Percentiles rank a stretch among this genome's conserved stretches.
Evolutionary conservation across 805 yeast genomes (phyloP).

Genomic region (Ogataea dorogensis): DNA sequence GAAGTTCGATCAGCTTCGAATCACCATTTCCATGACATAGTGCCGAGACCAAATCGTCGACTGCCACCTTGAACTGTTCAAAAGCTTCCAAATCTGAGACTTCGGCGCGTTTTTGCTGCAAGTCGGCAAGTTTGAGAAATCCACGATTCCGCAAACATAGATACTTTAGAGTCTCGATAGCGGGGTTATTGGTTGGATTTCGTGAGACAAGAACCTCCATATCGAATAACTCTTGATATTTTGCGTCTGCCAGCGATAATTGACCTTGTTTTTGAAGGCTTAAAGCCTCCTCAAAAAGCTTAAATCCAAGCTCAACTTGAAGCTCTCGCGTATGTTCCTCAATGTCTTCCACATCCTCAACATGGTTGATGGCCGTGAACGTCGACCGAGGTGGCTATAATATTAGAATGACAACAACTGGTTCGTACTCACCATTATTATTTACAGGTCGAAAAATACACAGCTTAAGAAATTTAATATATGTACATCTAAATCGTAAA

Average conservation of each 20-base stretch:
- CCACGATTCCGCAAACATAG: constrained; percentile 83
- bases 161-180: constrained; percentile 70
- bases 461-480: constrained; percentile 4
- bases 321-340: constrained; percentile 91
- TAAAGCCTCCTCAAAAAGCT: constrained; percentile 70
- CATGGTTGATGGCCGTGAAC: constrained; percentile 76
- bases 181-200: constrained; percentile 49
- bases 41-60: constrained; percentile 66
- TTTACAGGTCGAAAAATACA: constrained; percentile 5
- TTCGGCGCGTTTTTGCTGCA: constrained; percentile 31
- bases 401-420: neutral
- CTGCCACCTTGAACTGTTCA: constrained; percentile 27
- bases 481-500: constrained; percentile 6
- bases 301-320: constrained; percentile 84
- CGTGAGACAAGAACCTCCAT: constrained; percentile 60
- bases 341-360: constrained; percentile 74
- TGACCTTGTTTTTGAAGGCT: constrained; percentile 51
- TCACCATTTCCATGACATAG: constrained; percentile 70
- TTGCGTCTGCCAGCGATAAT: constrained; percentile 47
- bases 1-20: constrained; percentile 45
- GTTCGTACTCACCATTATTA: constrained; percentile 8
- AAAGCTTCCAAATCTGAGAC: constrained; percentile 25
- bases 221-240: constrained; percentile 62
- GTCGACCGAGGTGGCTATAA: constrained; percentile 43
- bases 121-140: constrained; percentile 52